phyloP scores from a whole-genome alignment of 75 land plant species.

The Isoetes taiwanensis region DNA sequence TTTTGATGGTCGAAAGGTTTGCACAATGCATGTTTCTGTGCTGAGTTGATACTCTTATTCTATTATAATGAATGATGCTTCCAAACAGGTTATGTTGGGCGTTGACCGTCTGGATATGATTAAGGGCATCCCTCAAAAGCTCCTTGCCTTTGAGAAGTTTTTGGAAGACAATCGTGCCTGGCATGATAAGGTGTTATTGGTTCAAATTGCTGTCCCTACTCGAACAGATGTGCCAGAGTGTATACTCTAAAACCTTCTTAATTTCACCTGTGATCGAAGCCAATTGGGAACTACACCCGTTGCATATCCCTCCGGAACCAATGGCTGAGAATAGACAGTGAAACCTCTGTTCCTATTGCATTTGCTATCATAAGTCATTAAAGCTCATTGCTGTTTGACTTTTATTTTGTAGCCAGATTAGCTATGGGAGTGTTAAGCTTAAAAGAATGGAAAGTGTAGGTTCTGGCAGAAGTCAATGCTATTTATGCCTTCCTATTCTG shows the following conservation, averaged over 20 bases:
- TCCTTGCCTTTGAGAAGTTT: constrained; percentile 96
- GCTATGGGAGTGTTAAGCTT: background rate
- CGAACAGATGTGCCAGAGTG: constrained; percentile 97
- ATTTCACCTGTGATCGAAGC: background rate
- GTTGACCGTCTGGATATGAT: constrained; percentile 99
- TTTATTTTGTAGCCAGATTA: background rate
- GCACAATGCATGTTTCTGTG: background rate
- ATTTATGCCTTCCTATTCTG: no score
- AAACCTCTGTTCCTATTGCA: background rate
- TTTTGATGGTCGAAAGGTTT: constrained; percentile 85
- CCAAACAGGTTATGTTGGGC: constrained; percentile 82
- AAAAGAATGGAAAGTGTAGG: no score
- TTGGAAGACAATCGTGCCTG: constrained; percentile 81
- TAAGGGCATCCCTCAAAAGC: constrained; percentile 96
- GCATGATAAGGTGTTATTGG: constrained; percentile 90
- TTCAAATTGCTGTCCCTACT: constrained; percentile 98
- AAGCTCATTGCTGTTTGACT: background rate
- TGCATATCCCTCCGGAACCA: background rate
- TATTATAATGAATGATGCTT: background rate
- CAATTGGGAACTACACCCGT: background rate
- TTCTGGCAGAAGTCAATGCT: no score
- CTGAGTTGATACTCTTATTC: constrained; percentile 1
- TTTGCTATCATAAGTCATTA: background rate
- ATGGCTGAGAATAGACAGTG: background rate
- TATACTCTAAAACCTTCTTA: constrained; percentile 26